phyloP scores from a whole-genome alignment of 768 basidiomycete genomes.

The Obba rivulosa region DNA sequence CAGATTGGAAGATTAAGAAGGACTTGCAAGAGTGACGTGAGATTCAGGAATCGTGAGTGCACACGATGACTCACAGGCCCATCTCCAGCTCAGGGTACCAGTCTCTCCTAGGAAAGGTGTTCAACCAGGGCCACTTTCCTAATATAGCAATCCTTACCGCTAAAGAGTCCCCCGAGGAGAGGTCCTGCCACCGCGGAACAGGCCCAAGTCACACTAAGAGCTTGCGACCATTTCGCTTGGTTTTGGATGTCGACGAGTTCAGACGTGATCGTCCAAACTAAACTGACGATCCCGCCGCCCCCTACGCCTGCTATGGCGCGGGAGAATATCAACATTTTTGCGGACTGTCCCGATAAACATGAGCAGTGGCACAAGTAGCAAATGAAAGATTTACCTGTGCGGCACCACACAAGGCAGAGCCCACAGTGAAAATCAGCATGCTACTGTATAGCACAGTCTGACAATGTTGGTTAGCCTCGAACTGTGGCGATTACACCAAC shows the following conservation, averaged over 20 bases:
- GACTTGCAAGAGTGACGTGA: constrained; percentile 38
- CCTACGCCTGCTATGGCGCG: constrained; percentile 70
- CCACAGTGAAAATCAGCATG: constrained; percentile 69
- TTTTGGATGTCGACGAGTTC: constrained; percentile 70
- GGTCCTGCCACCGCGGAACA: constrained; percentile 83
- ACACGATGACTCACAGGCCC: constrained; percentile 62
- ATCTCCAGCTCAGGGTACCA: constrained; percentile 62
- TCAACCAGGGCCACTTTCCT: not conserved
- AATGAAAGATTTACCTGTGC: constrained; percentile 47
- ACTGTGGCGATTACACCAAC: constrained; percentile 8
- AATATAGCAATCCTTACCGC: constrained; percentile 40
- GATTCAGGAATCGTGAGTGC: not conserved
- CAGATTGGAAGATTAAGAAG: constrained; percentile 81
- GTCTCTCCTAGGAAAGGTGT: constrained; percentile 6
- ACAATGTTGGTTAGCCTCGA: constrained; percentile 4
- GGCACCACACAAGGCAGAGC: constrained; percentile 74
- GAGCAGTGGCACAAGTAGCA: not conserved
- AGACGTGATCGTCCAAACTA: constrained; percentile 83
- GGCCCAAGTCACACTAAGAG: constrained; percentile 80
- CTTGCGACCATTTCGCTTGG: constrained; percentile 82
- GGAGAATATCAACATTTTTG: constrained; percentile 49
- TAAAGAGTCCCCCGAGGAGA: constrained; percentile 77
- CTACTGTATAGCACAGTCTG: constrained; percentile 69
- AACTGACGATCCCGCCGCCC: constrained; percentile 82
- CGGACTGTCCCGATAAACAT: too few relatives aligned